Evolutionary conservation across 2,329 filamentous ascomycete species (phyloP), one percentile per base, ranked within the genome.

Genomic region (Amylocarpus encephaloides): DNA sequence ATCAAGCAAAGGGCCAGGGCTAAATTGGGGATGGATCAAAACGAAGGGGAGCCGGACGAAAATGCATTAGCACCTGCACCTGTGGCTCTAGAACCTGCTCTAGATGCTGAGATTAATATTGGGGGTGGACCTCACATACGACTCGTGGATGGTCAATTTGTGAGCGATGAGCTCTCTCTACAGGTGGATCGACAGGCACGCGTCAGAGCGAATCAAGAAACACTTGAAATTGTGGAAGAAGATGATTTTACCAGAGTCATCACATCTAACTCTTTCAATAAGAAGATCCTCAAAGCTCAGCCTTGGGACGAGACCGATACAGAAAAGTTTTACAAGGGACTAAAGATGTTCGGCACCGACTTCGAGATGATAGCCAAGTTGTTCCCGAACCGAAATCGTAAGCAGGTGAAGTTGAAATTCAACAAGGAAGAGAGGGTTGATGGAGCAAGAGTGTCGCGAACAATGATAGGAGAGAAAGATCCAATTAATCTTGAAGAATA

Each of bases 371-470:
- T 94, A 59, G 77, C 79, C 52, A 79, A 80, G 59, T 82, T 90
- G 76, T 91, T 94, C 62, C 79, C 82, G 1, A 77, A 79, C 55
- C 82, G 85, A 62, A 85, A 79, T 52, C 77, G 88, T 15, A 78
- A 83, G 30, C 81, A 87, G 65, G 77, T 93, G 69, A 92, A 92
- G 70, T 77, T 85, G 57, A 93, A 93, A 66, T 93, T 88, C 70
- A 86, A 84, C 61, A 82, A 84, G 53, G 88, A 93, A 68, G 88
- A 93, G 68, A 75, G 80, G 32, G 72, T 79, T 47, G 76, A 84
- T 55, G 82, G 85, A 0, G 68, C 71, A 2, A 76, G 79, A 54
- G 75, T 94, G 58, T 81, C 80, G 53, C 74, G 75, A 33, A 80
- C 80, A 5, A 71, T 93, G 49, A 77, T 77, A 33, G 80, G 79